phyloP scores from a whole-genome alignment of 228 moss, liverwort and hornwort species.

The Sphagnum magellanicum region DNA sequence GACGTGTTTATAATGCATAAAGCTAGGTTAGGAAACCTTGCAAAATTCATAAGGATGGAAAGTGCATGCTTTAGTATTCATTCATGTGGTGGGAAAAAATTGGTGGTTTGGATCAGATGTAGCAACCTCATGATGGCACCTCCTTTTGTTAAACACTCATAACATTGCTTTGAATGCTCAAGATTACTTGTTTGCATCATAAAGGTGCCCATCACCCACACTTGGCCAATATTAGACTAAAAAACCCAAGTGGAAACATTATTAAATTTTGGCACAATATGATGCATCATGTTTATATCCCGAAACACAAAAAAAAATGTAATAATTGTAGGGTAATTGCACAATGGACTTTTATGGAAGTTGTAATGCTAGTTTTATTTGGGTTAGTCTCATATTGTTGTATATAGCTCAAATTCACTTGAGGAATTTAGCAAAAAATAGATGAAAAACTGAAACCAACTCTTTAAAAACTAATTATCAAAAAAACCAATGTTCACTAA shows the following conservation, averaged over 20 bases:
- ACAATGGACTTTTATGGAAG: no score
- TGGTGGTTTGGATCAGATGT: constrained; percentile 66
- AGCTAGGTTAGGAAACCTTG: constrained; percentile 45
- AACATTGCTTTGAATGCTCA: constrained; percentile 63
- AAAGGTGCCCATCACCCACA: not conserved
- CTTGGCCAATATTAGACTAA: no score
- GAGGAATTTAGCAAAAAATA: no score
- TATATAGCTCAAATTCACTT: no score
- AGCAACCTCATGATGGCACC: constrained; percentile 63
- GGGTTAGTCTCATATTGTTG: no score
- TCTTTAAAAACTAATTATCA: no score
- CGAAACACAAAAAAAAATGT: not conserved
- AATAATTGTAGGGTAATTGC: constrained; percentile 45
- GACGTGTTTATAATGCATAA: constrained; percentile 40
- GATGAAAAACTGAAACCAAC: no score
- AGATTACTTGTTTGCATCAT: constrained; percentile 62
- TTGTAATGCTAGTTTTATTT: no score
- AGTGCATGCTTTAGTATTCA: constrained; percentile 85
- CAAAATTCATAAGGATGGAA: constrained; percentile 65
- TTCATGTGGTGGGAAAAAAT: constrained; percentile 75
- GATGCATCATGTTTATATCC: no score
- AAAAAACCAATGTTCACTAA: no score
- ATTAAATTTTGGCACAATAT: no score
- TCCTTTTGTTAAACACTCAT: constrained; percentile 62
- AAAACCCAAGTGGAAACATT: no score